Base-by-base conservation (phyloP, 345 rosid species). In the Clarkia xantiana region DNA sequence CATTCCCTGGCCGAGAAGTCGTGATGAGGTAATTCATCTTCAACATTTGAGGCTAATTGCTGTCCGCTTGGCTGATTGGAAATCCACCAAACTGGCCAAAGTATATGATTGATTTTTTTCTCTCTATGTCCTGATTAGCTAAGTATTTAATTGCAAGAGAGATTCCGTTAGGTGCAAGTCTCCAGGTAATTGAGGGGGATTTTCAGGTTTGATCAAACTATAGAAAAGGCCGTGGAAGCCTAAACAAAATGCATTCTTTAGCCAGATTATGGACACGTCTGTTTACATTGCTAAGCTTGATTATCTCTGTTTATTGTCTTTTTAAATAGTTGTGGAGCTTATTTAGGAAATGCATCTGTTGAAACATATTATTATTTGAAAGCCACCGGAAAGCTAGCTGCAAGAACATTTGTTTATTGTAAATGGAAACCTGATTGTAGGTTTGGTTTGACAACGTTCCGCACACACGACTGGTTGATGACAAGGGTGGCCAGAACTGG, bases 401-500 rank as follows among this genome's bases (percentile, higher is more conserved):
- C 16, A 25, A 18, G 38, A 49, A 49, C 38, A 12, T 25, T 18
- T 8, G 18, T 25, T 41, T 15, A 14, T 16, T 16, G 40, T 1
- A 14, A 34, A 34, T 12, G 15, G 53, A 16, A 12, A 34, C 36
- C 55, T 63, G 44, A 34, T 22, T 59, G 49, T 36, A 90, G 97
- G 94, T 84, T 41, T 91, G 98, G 98, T 86, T 62, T 49, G 63
- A 54, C 55, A 91, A 91, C 60, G 94, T 91, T 61, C 95, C 96
- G 11, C 96, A 87, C 67, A 59, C 84, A 1, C 76, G 85, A 19
- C 63, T 91, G 49, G 99, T 77, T 58, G 90, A 87, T 56, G 99
- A 91, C 47, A 91, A 91, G 67, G 87, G 99, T 12, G 96, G 96
- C 52, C 99, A 91, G 62, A 91, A 91, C 63, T 91, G 99, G 96